Evolutionary conservation across 2,329 filamentous ascomycete genomes (phyloP), one percentile per base, ranked within the genome.

Genomic region (Didymella arachidicola): DNA sequence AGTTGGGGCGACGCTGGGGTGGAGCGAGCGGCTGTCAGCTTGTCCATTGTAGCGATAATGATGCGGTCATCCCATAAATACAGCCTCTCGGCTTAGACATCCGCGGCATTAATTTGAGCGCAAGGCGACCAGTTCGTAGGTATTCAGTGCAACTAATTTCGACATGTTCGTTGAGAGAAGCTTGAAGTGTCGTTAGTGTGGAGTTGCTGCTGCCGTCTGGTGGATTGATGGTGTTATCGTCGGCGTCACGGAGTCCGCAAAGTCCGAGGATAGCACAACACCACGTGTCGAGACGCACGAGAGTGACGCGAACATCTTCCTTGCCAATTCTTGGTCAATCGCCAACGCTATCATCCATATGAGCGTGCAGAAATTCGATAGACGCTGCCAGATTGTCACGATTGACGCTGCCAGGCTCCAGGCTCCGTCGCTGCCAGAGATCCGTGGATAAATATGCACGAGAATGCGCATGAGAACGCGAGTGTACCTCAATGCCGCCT

Each of bases 41-140:
- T 36, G 16, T 36, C 16, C 32, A 36, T 36, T 36, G 32, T 14
- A 36, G 32, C 32, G 32, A 36, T 36, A 36, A 59, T 59, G 45
- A 59, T 59, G 56, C 56, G 50, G 56, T 59, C 56, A 59, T 59
- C 14, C 36, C 27, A 46, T 41, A 42, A 49, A 49, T 34, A 45
- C 27, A 53, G 18, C 7, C 10, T 18, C 27, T 18, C 26, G 11
- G 5, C 16, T 38, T 32, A 7, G 14, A 22, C 2, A 5, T 25
- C 51, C 56, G 41, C 56, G 50, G 45, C 19, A 11, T 29, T n/a
- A 27, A 36, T 7, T n/a, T 16, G 27, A 41, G 22, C 12, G 26
- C 46, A 44, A 51, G 34, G 46, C 34, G 19, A 11, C n/a, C 26
- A 50, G 16, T 42, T 22, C 12, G 19, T 11, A 26, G 19, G n/a